Base-by-base conservation (phyloP, 257 asterid species). In the Solanum appendiculatum region DNA sequence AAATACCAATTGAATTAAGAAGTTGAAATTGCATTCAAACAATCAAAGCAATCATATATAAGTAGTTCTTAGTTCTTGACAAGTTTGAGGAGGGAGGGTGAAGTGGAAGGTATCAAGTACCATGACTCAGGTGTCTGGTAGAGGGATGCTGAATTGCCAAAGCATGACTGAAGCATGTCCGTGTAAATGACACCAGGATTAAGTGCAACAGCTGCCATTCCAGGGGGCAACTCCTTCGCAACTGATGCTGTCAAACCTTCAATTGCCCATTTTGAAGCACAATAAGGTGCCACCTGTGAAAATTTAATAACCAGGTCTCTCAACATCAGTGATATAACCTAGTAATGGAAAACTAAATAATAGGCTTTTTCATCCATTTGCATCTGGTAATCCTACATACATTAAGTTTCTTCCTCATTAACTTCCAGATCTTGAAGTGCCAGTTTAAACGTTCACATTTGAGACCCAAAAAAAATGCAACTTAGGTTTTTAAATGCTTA, bases 201-300 rank as follows among this genome's bases (percentile, higher is more conserved):
- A 86, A 96, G 98, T 1, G 99, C 98, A 86, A 96, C 98, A 87
- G 90, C 88, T 44, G 99, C 94, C 80, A 95, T 42, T 86, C 97
- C 99, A 85, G 94, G 89, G 86, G 99, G 98, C 90, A 96, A 86
- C 91, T 96, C 99, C 91, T 96, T 96, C 9, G 98, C 98, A 56
- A 92, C 95, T 33, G 99, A 92, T 89, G 93, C 93, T 33, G 99
- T 92, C 89, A 96, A 90, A 88, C 99, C 99, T 86, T 96, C 98
- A 58, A 95, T 90, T 44, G 99, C 99, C 99, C 99, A 96, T 91
- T 96, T 96, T 20, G 99, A 96, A 88, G 99, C 98, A 89, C 99
- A 96, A 89, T 96, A 96, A 20, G 99, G 99, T 69, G 99, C 98
- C 78, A 96, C 99, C 99, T 96, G 88, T 87, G 37, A 88, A 88